Base-by-base conservation (phyloP, 352 stramenopile species). In the Globisporangium yorkense region DNA sequence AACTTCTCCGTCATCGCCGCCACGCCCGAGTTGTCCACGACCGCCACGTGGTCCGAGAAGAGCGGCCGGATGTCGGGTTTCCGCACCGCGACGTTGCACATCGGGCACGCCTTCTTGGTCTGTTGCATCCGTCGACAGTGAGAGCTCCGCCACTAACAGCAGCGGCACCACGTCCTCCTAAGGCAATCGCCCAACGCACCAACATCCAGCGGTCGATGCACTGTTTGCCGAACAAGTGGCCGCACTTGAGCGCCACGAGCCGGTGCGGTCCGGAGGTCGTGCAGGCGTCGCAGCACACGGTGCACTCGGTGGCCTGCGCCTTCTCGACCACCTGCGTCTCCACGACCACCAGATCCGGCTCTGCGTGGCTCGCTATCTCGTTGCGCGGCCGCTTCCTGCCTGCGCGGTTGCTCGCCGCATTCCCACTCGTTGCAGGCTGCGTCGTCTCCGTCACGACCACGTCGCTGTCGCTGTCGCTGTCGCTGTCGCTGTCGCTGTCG, bases 171-270 rank as follows among this genome's bases (percentile, higher is more conserved):
- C 5, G 7, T n/a, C 33, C 39, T 2, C 35, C 43, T 7, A 2
- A 7, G 41, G 5, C 18, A 44, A 33, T 4, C 12, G 27, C 24
- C 1, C 12, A 5, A 65, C 62, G 39, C 44, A 70, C 63, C 45
- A 35, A 54, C 39, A 89, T 65, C 82, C 82, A 92, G 41, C 76
- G 75, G 46, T 92, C 77, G 54, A 91, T 91, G 60, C 80, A 91
- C 44, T 74, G 73, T 20, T 77, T 85, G 27, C 82, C 82, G 53
- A 90, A 92, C 16, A 90, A 62, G 51, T 92, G 82, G 37, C 82
- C 82, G 59, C 82, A 92, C 44, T 79, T 80, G 49, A 92, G 77
- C 54, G 76, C 80, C 54, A 80, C 80, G 44, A 92, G 74, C 1
- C 82, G 80, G 56, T 92, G 82, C n/a, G 67, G 59, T 0, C 82